Conservation (phyloP, 306 rosid species). For the Hylodesmum podocarpum region DNA sequence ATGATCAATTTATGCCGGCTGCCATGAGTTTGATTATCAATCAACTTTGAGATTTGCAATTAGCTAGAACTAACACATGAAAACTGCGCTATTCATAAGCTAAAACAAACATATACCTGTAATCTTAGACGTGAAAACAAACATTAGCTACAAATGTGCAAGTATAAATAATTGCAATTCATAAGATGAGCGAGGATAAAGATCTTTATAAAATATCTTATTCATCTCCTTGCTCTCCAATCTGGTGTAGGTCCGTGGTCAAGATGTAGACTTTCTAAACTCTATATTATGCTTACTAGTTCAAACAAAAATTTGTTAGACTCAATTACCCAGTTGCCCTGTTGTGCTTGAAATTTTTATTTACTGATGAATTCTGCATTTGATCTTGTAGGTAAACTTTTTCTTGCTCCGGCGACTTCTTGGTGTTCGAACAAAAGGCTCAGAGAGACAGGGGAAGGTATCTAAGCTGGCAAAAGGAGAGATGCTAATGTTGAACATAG, state of each 20-base stretch:
- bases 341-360: background rate
- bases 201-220: no score
- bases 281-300: background rate
- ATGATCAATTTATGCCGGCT: background rate
- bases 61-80: no score
- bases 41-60: background rate
- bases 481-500: slow-evolving; percentile 96
- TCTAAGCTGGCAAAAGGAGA: slow-evolving; percentile 79
- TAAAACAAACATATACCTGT: no score
- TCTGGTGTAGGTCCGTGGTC: background rate
- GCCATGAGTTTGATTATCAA: background rate
- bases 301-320: background rate
- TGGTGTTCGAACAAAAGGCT: slow-evolving; percentile 91
- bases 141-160: no score
- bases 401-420: slow-evolving; percentile 89
- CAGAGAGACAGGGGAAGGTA: slow-evolving; percentile 91
- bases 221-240: background rate
- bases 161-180: no score
- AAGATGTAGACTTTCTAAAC: background rate
- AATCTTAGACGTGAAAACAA: no score
- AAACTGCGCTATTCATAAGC: no score
- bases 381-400: slow-evolving; percentile 94
- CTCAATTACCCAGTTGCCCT: background rate
- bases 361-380: background rate
- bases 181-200: background rate